These are phyloP conservation scores for Cladosporium sp. DNA, from an alignment of 2,329 filamentous ascomycete genomes.

Conservation along the genomic window DNA sequence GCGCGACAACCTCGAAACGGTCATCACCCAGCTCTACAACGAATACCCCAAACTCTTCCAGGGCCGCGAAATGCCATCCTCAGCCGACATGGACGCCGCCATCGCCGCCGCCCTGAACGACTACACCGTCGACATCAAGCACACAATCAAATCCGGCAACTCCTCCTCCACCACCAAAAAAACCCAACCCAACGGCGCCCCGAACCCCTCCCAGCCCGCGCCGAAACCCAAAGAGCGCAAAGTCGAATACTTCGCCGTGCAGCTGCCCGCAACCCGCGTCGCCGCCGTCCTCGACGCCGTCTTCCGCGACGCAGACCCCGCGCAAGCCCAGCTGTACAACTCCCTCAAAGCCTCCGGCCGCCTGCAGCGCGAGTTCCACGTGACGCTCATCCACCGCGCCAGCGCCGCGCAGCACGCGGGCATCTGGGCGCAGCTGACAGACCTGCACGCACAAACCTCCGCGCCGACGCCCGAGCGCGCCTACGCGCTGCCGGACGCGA, in stretches of 20 bases:
- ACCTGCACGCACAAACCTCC: slow-evolving; percentile 45
- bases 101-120: slow-evolving; percentile 68
- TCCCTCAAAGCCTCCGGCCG: slow-evolving; percentile 67
- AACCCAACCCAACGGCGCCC: slow-evolving; percentile 28
- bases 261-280: slow-evolving; percentile 48
- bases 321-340: slow-evolving; percentile 62
- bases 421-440: slow-evolving; percentile 68
- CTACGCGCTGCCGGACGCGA: slow-evolving; percentile 38
- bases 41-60: slow-evolving; percentile 71
- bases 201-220: slow-evolving; percentile 10
- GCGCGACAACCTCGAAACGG: slow-evolving; percentile 74
- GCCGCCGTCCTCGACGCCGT: slow-evolving; percentile 58
- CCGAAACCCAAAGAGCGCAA: slow-evolving; percentile 44
- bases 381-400: slow-evolving; percentile 84
- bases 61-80: slow-evolving; percentile 55
- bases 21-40: slow-evolving; percentile 65
- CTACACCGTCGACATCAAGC: slow-evolving; percentile 70
- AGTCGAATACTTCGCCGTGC: slow-evolving; percentile 61
- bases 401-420: slow-evolving; percentile 54
- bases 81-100: slow-evolving; percentile 71
- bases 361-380: slow-evolving; percentile 81
- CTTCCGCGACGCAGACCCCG: slow-evolving; percentile 54
- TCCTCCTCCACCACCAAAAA: slow-evolving; percentile 30
- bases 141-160: slow-evolving; percentile 59
- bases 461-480: slow-evolving; percentile 32